Percentiles rank a stretch among this genome's conserved stretches.
Conservation (phyloP, 768 basidiomycete species). For the Tulasnella sp. region DNA sequence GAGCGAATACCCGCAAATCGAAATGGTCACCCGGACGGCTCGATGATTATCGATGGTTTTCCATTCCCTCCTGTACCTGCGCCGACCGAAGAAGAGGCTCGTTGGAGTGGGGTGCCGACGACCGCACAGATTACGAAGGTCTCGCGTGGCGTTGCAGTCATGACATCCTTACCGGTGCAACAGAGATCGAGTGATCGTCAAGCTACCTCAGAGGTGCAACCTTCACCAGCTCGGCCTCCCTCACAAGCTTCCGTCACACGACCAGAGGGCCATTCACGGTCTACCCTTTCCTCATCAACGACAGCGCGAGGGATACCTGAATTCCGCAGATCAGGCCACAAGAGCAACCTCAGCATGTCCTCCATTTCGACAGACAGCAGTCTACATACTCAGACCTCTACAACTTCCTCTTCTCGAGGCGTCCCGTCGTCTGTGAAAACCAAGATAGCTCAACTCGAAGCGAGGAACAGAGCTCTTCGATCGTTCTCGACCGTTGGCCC, state of each 20-base stretch:
- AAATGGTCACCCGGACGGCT: neutral
- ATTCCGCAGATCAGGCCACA: conserved; percentile 7
- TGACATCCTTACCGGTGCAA: neutral
- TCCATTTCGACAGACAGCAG: conserved; percentile 13
- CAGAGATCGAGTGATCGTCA: neutral
- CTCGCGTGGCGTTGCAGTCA: neutral
- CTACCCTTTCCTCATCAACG: neutral
- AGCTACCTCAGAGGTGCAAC: neutral
- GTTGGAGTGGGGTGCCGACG: conserved; percentile 4
- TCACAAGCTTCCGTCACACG: neutral
- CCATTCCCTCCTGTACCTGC: neutral
- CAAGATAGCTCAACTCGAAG: conserved; percentile 19
- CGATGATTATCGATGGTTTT: neutral
- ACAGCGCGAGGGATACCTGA: neutral
- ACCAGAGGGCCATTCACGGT: neutral
- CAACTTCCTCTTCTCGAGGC: conserved; percentile 2
- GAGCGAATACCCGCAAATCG: neutral
- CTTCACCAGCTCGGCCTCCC: neutral
- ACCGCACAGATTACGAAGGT: neutral
- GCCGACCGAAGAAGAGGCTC: conserved; percentile 7
- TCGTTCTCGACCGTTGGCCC: neutral
- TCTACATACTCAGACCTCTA: neutral
- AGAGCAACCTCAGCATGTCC: conserved; percentile 10
- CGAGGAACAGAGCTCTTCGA: conserved; percentile 2
- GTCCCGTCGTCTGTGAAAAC: conserved; percentile 5